phyloP scores from a whole-genome alignment of 2,329 filamentous ascomycete genomes.

The Beauveria sp. region DNA sequence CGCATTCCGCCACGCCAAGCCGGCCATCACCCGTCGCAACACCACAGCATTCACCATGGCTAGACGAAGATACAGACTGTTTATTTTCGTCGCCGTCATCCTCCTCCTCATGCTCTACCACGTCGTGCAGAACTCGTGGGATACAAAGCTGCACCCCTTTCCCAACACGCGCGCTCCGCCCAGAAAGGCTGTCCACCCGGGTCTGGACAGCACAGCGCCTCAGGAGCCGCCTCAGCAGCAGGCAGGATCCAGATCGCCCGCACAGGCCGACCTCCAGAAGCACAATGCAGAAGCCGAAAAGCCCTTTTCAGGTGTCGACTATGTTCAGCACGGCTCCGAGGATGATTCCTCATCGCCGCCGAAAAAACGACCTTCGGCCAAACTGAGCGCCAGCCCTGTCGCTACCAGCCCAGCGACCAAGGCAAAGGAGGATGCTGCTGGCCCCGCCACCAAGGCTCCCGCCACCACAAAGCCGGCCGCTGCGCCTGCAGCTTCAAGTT shows the following conservation, averaged over 20 bases:
- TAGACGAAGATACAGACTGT: conserved; percentile 55
- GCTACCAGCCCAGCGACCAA: not conserved
- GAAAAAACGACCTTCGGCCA: not conserved
- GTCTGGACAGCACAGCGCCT: not conserved
- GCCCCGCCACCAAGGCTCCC: not conserved
- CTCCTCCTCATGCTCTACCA: conserved; percentile 48
- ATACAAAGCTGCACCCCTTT: conserved; percentile 14
- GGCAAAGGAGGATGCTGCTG: not conserved
- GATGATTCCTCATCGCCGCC: not conserved
- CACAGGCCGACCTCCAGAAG: not conserved
- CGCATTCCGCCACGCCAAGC: not conserved
- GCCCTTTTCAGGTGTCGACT: not conserved
- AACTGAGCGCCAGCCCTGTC: not conserved
- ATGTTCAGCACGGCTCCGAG: not conserved
- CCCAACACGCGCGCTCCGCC: not conserved
- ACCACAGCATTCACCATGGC: conserved; percentile 35
- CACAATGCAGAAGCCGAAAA: not conserved
- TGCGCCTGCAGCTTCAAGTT: not conserved
- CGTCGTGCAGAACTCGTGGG: conserved; percentile 35
- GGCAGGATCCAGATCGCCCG: not conserved
- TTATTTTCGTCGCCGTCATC: conserved; percentile 47
- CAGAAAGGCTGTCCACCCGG: not conserved
- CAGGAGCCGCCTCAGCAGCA: not conserved
- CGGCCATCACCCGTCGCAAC: not conserved
- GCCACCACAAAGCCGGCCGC: not conserved